Evolutionary conservation across 805 yeast genomes (phyloP), one percentile per base, ranked within the genome.

Genomic region (Brettanomyces bruxellensis): DNA sequence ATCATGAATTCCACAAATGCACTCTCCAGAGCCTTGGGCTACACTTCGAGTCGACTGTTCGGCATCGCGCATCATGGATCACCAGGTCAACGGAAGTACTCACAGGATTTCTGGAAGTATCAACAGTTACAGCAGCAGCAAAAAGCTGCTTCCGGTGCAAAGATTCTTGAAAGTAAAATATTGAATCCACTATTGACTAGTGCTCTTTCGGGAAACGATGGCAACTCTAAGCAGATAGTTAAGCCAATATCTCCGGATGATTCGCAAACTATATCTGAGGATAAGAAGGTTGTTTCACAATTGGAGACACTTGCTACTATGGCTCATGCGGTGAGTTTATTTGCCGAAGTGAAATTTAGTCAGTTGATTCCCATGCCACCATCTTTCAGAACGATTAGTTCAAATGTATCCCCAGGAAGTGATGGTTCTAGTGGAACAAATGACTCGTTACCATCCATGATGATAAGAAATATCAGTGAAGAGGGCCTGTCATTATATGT

Each of bases 401-500:
- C 11, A 9, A 28, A 28, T 28, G 11, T 28, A 28, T 28, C 32
- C 2, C 32, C 32, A 28, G 11, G 11, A 28, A 18, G 43, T 38
- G 14, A 36, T 37, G 23, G 24, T 13, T 11, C 40, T 25, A 6
- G 34, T 3, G 12, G 48, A 40, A 18, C 18, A 42, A 40, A 24
- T 40, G 74, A 71, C 55, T 36, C 63, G 62, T 62, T 82, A 41
- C 85, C 87, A 4, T 79, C 81, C 3, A 64, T 66, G 42, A 79
- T 79, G 62, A 65, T 78, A 37, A 74, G 73, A 48, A 65, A 73
- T 9, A 67, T 89, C 4, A 80, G 95, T 49, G 89, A 85, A 54
- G 98, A 93, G 60, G 95, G 97, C 2, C 79, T 89, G 22, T 82
- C 82, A 1, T 67, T 91, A 47, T 91, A 89, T 64, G 83, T 89